Base-by-base conservation (phyloP, 2,329 filamentous ascomycete genomes). In the Dothideomycetes sp. region DNA sequence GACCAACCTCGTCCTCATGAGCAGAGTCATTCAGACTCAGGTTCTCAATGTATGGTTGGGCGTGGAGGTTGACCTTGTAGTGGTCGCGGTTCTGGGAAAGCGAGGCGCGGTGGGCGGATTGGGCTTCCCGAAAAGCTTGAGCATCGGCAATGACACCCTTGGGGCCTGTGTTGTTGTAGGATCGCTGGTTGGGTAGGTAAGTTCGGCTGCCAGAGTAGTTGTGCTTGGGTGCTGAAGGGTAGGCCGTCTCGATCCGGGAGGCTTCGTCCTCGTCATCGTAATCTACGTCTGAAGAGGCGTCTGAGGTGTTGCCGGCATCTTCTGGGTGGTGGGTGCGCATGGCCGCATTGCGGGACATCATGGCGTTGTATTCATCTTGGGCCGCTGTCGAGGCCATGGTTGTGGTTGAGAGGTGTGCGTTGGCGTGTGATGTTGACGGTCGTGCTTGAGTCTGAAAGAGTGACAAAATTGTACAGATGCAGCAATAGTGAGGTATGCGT, bases 111-210 rank as follows among this genome's bases (percentile, higher is more conserved):
- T 56, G 47, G 31, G 42, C 45, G 37, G 52, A 42, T 17, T 45
- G 46, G n/a, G 54, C 54, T 38, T 57, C 55, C 31, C 50, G 81
- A 59, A 81, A 89, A 52, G 79, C 77, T 53, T 83, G 73, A 29
- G 84, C 84, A 56, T 91, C 84, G 51, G 84, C 82, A 54, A 91
- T 89, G 59, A 91, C 84, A 46, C 84, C 84, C 66, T 89, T 89
- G 49, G 87, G 84, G 34, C 84, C 84, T 3, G 84, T 89, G 49
- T 83, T 79, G 50, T 63, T 64, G 58, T 69, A 69, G 48, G 72
- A 32, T 15, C 38, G 34, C 2, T 35, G 63, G 43, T 70, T 67
- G 38, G 78, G 72, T 59, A 78, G 34, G 36, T 17, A 27, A 16
- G 34, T 34, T 19, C 42, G 27, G 19, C 46, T 48, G 37, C 54